These are phyloP conservation scores for Xylaria castorea DNA, from an alignment of 495 filamentous ascomycete species.

Conservation along the genomic window DNA sequence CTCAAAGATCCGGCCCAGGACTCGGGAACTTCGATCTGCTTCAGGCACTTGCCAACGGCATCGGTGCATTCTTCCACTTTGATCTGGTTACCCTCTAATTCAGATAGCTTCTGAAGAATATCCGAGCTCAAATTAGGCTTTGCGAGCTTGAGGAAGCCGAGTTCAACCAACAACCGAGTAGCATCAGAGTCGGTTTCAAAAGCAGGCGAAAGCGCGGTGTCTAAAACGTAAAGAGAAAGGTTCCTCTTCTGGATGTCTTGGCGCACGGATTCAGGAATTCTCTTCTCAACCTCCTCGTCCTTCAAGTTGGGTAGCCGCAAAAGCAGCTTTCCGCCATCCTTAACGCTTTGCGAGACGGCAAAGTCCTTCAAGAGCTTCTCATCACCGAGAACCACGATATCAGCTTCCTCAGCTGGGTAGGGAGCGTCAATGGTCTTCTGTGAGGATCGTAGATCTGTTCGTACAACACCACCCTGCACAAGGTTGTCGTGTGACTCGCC, in stretches of 20 bases:
- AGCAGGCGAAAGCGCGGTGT: slow-evolving; percentile 68
- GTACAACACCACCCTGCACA: slow-evolving; percentile 80
- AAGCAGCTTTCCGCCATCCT: slow-evolving; percentile 74
- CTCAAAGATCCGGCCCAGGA: slow-evolving; percentile 76
- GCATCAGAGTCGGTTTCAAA: slow-evolving; percentile 63
- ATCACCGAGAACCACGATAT: slow-evolving; percentile 78
- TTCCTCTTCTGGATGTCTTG: slow-evolving; percentile 71
- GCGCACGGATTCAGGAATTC: slow-evolving; percentile 69
- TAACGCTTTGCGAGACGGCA: slow-evolving; percentile 72
- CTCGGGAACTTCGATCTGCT: slow-evolving; percentile 75
- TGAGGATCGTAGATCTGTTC: slow-evolving; percentile 85
- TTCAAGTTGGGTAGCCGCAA: slow-evolving; percentile 78
- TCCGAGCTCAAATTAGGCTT: slow-evolving; percentile 66
- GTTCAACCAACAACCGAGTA: slow-evolving; percentile 68
- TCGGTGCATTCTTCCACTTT: slow-evolving; percentile 66
- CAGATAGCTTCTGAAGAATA: slow-evolving; percentile 43
- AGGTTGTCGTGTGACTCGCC: slow-evolving; percentile 83
- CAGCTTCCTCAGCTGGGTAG: slow-evolving; percentile 78
- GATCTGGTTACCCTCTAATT: slow-evolving; percentile 46
- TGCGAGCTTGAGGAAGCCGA: slow-evolving; percentile 81
- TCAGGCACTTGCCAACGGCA: slow-evolving; percentile 72
- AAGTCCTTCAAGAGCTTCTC: slow-evolving; percentile 79
- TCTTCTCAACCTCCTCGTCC: slow-evolving; percentile 90
- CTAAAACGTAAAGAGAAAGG: slow-evolving; percentile 74
- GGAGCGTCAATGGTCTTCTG: slow-evolving; percentile 82